A percentile compares a stretch with the other conserved stretches of the same genome.
phyloP scores from a whole-genome alignment of 2,329 filamentous ascomycete genomes.

The Rhexocercosporidium sp. region DNA sequence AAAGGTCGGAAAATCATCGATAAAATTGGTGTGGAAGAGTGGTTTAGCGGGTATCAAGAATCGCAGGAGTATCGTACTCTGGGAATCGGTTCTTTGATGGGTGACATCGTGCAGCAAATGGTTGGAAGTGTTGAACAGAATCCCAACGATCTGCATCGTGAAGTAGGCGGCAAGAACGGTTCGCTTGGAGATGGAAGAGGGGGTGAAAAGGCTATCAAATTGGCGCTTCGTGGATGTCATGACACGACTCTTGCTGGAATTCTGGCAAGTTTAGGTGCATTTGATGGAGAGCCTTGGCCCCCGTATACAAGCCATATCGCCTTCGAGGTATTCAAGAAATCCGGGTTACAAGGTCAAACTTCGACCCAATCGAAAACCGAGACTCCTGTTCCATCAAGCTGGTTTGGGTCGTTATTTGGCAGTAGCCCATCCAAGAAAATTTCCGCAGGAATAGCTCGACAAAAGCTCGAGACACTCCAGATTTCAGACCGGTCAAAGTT shows the following conservation, averaged over 20 bases:
- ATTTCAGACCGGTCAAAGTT: slow-evolving; percentile 63
- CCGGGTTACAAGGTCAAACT: slow-evolving; percentile 38
- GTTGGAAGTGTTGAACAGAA: slow-evolving; percentile 66
- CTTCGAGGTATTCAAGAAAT: slow-evolving; percentile 81
- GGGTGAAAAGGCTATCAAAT: slow-evolving; percentile 63
- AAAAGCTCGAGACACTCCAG: slow-evolving; percentile 59
- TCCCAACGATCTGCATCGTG: slow-evolving; percentile 56
- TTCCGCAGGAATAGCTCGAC: slow-evolving; percentile 62
- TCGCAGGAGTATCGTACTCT: slow-evolving; percentile 85
- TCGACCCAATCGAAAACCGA: slow-evolving; percentile 16
- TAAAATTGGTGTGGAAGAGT: slow-evolving; percentile 83
- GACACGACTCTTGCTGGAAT: slow-evolving; percentile 89
- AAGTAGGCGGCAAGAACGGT: slow-evolving; percentile 48
- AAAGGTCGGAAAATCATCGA: slow-evolving; percentile 73
- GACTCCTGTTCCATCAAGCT: slow-evolving; percentile 17
- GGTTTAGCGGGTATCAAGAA: slow-evolving; percentile 88
- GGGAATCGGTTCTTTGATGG: slow-evolving; percentile 84
- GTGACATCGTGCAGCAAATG: slow-evolving; percentile 82
- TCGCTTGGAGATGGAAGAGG: slow-evolving; percentile 48
- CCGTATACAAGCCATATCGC: slow-evolving; percentile 93
- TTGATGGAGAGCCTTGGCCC: slow-evolving; percentile 77
- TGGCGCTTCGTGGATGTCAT: slow-evolving; percentile 86
- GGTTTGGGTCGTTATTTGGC: slow-evolving; percentile 37
- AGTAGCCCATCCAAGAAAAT: slow-evolving; percentile 31
- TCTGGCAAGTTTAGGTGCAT: slow-evolving; percentile 79